Base-by-base conservation (phyloP, 2,329 filamentous ascomycete species). In the Stagonosporopsis vannaccii region DNA sequence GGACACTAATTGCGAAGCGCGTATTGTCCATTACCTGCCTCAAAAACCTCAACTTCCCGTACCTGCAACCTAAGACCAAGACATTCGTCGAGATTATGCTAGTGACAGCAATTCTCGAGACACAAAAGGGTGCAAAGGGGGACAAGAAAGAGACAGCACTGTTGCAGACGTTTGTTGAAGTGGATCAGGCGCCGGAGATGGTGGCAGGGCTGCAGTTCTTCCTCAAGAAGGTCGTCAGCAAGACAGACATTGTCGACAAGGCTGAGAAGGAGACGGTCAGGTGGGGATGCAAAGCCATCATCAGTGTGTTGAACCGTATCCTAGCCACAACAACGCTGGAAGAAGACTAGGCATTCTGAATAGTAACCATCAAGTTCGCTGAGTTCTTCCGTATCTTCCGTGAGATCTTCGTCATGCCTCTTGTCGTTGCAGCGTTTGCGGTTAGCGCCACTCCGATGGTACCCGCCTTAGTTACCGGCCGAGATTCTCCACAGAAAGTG, bases 51-150 rank as follows among this genome's bases (percentile, higher is more conserved):
- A 92, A 95, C 62, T 85, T 97, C 49, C 85, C 87, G 0, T 91
- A 90, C 63, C 76, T 97, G 46, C 90, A 92, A 70, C 79, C 85
- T 7, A 92, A 90, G 77, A 91, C 91, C 0, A 87, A 84, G 53
- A 85, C 85, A 22, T 95, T 98, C 70, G 82, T 93, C 41, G 92
- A 97, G 74, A 80, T 95, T 7, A 78, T 97, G 63, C 81, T 98
- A 15, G 87, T 95, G 44, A 90, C 87, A 2, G 76, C 92, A 12
- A 85, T 98, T 28, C 82, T 91, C 41, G 85, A 89, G 64, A 86
- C 87, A 15, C 84, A 87, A 59, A 82, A 82, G 51, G 75, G 78
- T 56, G 62, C 63, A 3, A 68, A 81, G 51, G 77, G 71, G 4
- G 71, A 74, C 1, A 80, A 81, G 58, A 82, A 87, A 59, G 84